Percentiles rank a stretch among this genome's conserved stretches.
phyloP scores from a whole-genome alignment of 768 basidiomycete genomes.

The Epithele typhae region DNA sequence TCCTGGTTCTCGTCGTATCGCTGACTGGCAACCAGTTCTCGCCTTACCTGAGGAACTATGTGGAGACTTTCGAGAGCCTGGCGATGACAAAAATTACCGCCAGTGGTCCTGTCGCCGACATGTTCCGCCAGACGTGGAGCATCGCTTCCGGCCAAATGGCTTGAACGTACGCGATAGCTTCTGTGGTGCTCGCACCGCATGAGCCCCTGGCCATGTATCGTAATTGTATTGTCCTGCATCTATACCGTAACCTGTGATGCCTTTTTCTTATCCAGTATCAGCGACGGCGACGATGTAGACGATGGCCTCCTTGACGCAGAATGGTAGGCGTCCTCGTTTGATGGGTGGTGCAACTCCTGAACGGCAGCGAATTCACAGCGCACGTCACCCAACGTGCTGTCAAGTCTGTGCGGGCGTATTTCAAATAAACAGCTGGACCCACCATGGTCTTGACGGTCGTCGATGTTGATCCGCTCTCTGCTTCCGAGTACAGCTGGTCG shows the following conservation, averaged over 20 bases:
- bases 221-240: no score
- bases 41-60: slow-evolving; percentile 72
- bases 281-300: no score
- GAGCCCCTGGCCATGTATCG: no score
- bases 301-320: no score
- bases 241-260: no score
- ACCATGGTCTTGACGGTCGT: slow-evolving; percentile 30
- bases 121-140: slow-evolving; percentile 69
- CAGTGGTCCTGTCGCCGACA: slow-evolving; percentile 50
- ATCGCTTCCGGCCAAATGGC: slow-evolving; percentile 59
- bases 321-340: no score
- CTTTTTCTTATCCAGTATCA: no score
- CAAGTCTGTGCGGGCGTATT: background rate
- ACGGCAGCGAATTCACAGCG: slow-evolving; percentile 1
- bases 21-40: slow-evolving; percentile 63
- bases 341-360: background rate
- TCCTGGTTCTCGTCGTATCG: background rate
- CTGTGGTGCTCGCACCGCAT: no score
- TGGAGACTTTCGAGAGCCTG: slow-evolving; percentile 63
- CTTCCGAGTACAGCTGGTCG: slow-evolving; percentile 12
- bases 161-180: no score
- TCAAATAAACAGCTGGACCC: slow-evolving; percentile 14
- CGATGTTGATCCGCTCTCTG: slow-evolving; percentile 20
- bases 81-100: slow-evolving; percentile 64
- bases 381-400: background rate